Base-by-base conservation (phyloP, 805 yeast genomes). In the Saturnispora serradocipensis region DNA sequence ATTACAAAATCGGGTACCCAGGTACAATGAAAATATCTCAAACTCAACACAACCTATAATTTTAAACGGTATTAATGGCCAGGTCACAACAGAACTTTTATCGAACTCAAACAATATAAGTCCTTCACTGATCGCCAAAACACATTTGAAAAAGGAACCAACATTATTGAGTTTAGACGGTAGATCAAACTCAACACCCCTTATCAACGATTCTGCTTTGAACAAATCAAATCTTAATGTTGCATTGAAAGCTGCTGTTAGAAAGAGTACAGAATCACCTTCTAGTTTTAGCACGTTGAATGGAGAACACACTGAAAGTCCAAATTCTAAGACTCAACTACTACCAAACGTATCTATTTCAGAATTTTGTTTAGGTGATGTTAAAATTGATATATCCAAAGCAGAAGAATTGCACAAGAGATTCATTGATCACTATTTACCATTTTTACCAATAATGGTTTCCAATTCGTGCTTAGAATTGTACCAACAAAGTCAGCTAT, bases 311-410 rank as follows among this genome's bases (percentile, higher is more conserved):
- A 49, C 56, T 10, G 48, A 61, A 4, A 56, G 57, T 45, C 24
- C 45, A 3, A 25, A 43, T 8, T 24, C 27, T 13, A 38, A 13
- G 4, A 53, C 60, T n/a, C 46, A 49, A 3, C 30, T 61, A 3
- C 47, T 56, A 8, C 62, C 62, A 52, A 57, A 56, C 52, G 58
- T 67, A 3, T 58, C 66, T 36, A 71, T 81, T 15, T 71, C 80
- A 1, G 91, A 86, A 58, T 88, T 86, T 61, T 76, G 78, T 2
- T 67, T 90, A 20, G 97, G 96, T 0, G 86, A 84, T 53, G 91
- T 89, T 8, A 73, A 72, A 34, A 71, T 90, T 15, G 74, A 89
- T 1, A 64, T 82, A 1, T 74, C 72, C 11, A 81, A 83, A 58
- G 97, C 96, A 0, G 73, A 77, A 43, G 82, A 80, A 57, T 72